Evolutionary conservation across 1,284 basidiomycete genomes (phyloP).

Genomic region (Leccinum proliferum): DNA sequence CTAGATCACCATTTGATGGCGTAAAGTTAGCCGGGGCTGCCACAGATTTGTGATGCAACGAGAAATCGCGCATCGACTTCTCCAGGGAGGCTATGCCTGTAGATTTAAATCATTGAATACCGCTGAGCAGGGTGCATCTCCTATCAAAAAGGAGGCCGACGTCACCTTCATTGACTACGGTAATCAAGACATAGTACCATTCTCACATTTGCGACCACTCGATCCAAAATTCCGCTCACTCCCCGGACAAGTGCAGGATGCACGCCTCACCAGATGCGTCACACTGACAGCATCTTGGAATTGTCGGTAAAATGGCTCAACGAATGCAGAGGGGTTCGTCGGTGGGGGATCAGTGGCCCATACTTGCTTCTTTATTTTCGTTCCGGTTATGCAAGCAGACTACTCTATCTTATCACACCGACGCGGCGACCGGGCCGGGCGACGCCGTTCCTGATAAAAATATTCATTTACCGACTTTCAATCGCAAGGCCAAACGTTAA

Average conservation of each 20-base stretch:
- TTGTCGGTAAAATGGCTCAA: constrained; percentile 31
- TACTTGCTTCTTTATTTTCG: constrained; percentile 19
- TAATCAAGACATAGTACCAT: constrained; percentile 78
- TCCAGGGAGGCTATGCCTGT: constrained; percentile 77
- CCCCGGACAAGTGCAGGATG: constrained; percentile 80
- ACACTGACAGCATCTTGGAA: constrained; percentile 26
- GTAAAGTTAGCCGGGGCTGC: constrained; percentile 59
- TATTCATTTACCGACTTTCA: too few species aligned
- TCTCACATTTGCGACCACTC: constrained; percentile 73
- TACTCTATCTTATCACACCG: constrained; percentile 20
- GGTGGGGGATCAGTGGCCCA: constrained; percentile 40
- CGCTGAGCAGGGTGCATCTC: constrained; percentile 42
- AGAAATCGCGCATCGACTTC: constrained; percentile 91
- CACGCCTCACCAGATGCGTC: constrained; percentile 38
- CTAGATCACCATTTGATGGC: constrained; percentile 82
- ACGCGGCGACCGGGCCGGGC: too few species aligned
- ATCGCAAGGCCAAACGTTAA: too few species aligned
- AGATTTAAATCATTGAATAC: neutral
- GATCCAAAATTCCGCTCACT: constrained; percentile 83
- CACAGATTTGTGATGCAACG: constrained; percentile 72
- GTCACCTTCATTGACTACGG: constrained; percentile 88
- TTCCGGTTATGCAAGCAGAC: constrained; percentile 28
- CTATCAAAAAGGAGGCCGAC: constrained; percentile 81
- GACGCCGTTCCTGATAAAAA: constrained; percentile 17
- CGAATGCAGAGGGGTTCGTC: constrained; percentile 31